These are phyloP conservation scores for Sugiyamaella grinbergsii DNA, from an alignment of 1,139 yeast genomes.

Conservation along the genomic window DNA sequence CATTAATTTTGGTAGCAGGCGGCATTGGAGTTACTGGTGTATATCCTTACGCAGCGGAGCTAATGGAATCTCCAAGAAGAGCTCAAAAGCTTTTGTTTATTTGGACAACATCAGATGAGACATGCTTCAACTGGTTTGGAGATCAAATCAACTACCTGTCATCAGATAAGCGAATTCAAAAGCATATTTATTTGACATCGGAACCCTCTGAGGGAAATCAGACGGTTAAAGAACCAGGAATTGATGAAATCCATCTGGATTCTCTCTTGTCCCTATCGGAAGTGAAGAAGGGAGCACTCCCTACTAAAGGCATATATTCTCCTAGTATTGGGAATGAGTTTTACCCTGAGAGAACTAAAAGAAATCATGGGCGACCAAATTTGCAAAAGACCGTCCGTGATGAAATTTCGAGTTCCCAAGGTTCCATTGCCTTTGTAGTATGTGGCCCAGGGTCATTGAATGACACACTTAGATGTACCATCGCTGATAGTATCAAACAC, in stretches of 20 bases:
- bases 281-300: background rate
- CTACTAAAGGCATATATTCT: background rate
- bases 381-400: background rate
- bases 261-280: background rate
- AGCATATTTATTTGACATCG: constrained; percentile 21
- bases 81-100: constrained; percentile 22
- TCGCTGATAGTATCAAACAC: constrained; percentile 26
- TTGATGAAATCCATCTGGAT: background rate
- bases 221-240: background rate
- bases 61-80: constrained; percentile 29
- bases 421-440: constrained; percentile 27
- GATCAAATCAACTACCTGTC: constrained; percentile 24
- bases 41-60: constrained; percentile 34
- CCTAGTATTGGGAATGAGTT: background rate
- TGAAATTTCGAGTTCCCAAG: constrained; percentile 19
- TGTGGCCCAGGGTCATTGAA: constrained; percentile 35
- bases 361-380: constrained; percentile 4
- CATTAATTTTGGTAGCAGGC: constrained; percentile 55
- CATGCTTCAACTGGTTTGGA: constrained; percentile 26
- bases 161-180: constrained; percentile 21
- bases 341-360: constrained; percentile 1
- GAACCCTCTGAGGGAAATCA: background rate
- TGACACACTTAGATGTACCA: constrained; percentile 48
- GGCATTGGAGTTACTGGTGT: constrained; percentile 70
- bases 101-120: constrained; percentile 28